phyloP scores from a whole-genome alignment of 2,329 filamentous ascomycete genomes.

The Fusarium bactridioides region DNA sequence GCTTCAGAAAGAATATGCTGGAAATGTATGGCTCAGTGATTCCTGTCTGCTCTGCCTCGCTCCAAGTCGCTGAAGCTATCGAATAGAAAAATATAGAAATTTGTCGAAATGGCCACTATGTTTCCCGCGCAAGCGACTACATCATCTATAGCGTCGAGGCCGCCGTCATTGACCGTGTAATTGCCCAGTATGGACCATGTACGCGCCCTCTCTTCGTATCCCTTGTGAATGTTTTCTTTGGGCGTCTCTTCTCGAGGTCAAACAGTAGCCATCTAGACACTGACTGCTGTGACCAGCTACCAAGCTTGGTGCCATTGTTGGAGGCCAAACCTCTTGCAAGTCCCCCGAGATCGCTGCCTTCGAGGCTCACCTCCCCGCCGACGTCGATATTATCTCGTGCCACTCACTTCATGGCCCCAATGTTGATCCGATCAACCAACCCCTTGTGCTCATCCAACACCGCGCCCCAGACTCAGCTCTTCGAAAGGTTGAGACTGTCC shows the following conservation, averaged over 20 bases:
- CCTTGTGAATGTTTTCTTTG: slow-evolving; percentile 19
- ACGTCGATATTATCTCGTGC: slow-evolving; percentile 94
- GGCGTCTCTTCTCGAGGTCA: not conserved
- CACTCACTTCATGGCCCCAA: slow-evolving; percentile 95
- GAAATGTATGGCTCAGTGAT: slow-evolving; percentile 71
- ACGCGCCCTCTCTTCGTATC: slow-evolving; percentile 46
- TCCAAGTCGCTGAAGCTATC: slow-evolving; percentile 58
- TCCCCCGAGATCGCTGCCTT: slow-evolving; percentile 95
- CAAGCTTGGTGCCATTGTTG: slow-evolving; percentile 93
- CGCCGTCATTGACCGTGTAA: slow-evolving; percentile 85
- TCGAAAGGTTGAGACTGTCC: slow-evolving; percentile 78
- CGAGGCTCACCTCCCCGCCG: slow-evolving; percentile 83
- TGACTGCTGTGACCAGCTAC: slow-evolving; percentile 68
- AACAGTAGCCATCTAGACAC: not conserved
- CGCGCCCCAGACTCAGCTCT: slow-evolving; percentile 81
- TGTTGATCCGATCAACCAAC: slow-evolving; percentile 88
- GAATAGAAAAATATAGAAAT: slow-evolving; percentile 81
- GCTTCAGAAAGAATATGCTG: slow-evolving; percentile 81
- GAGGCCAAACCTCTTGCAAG: slow-evolving; percentile 98
- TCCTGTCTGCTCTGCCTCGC: slow-evolving; percentile 35
- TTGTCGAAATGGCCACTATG: slow-evolving; percentile 91
- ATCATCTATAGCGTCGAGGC: slow-evolving; percentile 99
- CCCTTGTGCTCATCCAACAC: slow-evolving; percentile 92
- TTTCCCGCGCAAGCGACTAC: slow-evolving; percentile 96
- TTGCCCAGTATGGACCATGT: slow-evolving; percentile 92